Evolutionary conservation across 2,329 filamentous ascomycete genomes (phyloP).

Genomic region (Diaporthe humulicola): DNA sequence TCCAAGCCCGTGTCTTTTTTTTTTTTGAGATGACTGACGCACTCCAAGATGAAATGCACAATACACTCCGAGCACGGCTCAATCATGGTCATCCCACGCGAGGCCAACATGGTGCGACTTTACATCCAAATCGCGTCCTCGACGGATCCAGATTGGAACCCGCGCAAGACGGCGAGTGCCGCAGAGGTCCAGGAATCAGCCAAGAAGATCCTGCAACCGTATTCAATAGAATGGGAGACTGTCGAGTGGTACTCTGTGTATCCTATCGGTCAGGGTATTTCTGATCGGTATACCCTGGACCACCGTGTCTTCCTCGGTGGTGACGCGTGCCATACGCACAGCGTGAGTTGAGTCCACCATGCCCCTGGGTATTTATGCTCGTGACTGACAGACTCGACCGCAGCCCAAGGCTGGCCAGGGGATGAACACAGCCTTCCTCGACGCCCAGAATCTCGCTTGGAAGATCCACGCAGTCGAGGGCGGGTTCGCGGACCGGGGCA

Average conservation of each 20-base stretch:
- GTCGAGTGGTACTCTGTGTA: conserved; percentile 84
- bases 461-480: conserved; percentile 93
- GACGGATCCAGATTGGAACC: conserved; percentile 71
- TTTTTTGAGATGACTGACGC: neutral
- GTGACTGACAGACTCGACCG: conserved; percentile 46
- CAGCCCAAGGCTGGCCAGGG: conserved; percentile 83
- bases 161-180: conserved; percentile 73
- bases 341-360: conserved; percentile 59
- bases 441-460: conserved; percentile 93
- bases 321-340: conserved; percentile 85
- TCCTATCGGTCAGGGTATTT: conserved; percentile 80
- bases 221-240: conserved; percentile 75
- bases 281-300: conserved; percentile 76
- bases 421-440: conserved; percentile 85
- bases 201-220: conserved; percentile 75
- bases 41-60: conserved; percentile 75
- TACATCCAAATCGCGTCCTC: conserved; percentile 78
- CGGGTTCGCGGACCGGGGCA: conserved; percentile 80
- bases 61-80: conserved; percentile 82
- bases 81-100: conserved; percentile 84
- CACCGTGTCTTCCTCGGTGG: conserved; percentile 81
- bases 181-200: conserved; percentile 75
- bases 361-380: neutral
- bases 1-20: neutral
- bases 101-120: conserved; percentile 76